Percentiles rank a stretch among this genome's conserved stretches.
Conservation (phyloP, 176 grass and related monocot genomes). For the Pharus latifolius region DNA sequence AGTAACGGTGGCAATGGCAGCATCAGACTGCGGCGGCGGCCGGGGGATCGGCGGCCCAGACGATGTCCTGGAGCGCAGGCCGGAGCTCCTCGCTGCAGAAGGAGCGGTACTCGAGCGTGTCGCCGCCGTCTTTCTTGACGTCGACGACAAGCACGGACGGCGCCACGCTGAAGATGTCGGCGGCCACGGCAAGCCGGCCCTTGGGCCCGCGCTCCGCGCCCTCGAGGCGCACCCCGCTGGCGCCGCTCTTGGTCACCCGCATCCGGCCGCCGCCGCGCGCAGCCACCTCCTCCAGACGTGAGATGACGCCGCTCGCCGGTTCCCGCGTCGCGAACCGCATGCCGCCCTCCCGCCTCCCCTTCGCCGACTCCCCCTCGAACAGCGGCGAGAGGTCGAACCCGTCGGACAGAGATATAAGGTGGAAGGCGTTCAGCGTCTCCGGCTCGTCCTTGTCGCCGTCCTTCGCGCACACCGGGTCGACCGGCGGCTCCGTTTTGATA, state of each 20-base stretch:
- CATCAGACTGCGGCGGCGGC: constrained; percentile 6
- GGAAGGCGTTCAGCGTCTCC: constrained; percentile 63
- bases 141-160: constrained; percentile 78
- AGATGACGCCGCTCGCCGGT: constrained; percentile 48
- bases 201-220: constrained; percentile 64
- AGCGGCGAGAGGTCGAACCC: constrained; percentile 88
- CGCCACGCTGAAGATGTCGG: constrained; percentile 72
- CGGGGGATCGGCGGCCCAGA: constrained; percentile 29
- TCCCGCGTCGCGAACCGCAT: constrained; percentile 77
- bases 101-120: constrained; percentile 66
- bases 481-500: constrained; percentile 12
- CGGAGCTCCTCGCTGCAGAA: constrained; percentile 86
- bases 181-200: constrained; percentile 66
- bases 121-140: constrained; percentile 87
- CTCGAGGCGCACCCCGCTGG: constrained; percentile 68
- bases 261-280: constrained; percentile 50
- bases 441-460: constrained; percentile 28
- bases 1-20: not conserved
- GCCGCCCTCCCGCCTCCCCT: constrained; percentile 10
- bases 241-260: constrained; percentile 60
- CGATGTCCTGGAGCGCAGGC: constrained; percentile 63
- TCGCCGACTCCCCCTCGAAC: constrained; percentile 46
- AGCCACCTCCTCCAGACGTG: constrained; percentile 65
- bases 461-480: constrained; percentile 15
- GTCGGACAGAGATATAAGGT: constrained; percentile 80